Conservation (phyloP, 148 eudicot genomes). For the Amaranthus cruentus region DNA sequence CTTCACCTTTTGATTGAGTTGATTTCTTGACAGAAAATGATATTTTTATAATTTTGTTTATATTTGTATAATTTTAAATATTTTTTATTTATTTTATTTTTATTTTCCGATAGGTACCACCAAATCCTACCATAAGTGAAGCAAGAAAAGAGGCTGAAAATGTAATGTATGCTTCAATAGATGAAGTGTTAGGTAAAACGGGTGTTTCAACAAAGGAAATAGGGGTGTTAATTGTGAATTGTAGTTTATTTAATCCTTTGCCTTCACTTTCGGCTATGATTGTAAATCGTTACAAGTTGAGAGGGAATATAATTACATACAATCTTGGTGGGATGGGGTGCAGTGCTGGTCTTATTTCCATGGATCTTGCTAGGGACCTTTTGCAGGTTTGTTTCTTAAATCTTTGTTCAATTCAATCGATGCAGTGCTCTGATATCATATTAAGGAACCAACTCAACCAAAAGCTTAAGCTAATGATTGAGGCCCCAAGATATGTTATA, state of each 20-base stretch:
- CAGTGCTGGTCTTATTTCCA: conserved; percentile 39
- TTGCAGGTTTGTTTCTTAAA: conserved; percentile 25
- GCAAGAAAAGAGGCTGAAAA: conserved; percentile 31
- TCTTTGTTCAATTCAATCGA: not conserved
- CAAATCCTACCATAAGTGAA: conserved; percentile 21
- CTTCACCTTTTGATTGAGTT: too few relatives aligned
- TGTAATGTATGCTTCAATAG: conserved; percentile 33
- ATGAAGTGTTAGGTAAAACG: conserved; percentile 31
- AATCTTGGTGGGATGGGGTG: conserved; percentile 49
- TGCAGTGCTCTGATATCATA: not conserved
- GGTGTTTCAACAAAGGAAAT: conserved; percentile 26
- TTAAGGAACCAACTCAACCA: too few relatives aligned
- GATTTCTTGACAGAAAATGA: too few relatives aligned
- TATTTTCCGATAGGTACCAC: conserved; percentile 5
- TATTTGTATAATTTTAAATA: too few relatives aligned
- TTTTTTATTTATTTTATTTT: too few relatives aligned
- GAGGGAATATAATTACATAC: conserved; percentile 31
- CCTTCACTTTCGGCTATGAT: conserved; percentile 39
- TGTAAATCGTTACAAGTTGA: conserved; percentile 37
- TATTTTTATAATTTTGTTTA: too few relatives aligned
- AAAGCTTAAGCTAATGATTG: too few relatives aligned
- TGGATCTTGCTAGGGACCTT: conserved; percentile 38
- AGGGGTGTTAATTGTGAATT: conserved; percentile 33
- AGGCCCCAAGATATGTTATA: too few relatives aligned
- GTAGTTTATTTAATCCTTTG: conserved; percentile 38